A percentile compares a stretch with the other conserved stretches of the same genome.
Evolutionary conservation across 768 basidiomycete species (phyloP).

Genomic region (Clitopilus passeckerianus): DNA sequence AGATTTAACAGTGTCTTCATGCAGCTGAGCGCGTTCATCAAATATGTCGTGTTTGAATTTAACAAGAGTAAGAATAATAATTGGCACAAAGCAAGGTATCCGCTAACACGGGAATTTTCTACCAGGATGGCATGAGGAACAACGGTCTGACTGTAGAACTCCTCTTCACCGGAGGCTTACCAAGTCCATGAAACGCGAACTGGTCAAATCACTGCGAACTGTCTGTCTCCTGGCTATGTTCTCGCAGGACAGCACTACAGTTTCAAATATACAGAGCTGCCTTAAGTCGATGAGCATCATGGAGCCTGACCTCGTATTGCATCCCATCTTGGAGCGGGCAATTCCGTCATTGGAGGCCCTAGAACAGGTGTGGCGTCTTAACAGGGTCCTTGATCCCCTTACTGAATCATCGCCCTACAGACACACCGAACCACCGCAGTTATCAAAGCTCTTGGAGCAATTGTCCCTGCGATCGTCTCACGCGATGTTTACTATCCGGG

Average conservation of each 20-base stretch:
- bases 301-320: constrained; percentile 83
- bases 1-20: background rate
- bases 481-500: constrained; percentile 77
- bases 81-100: background rate
- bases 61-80: constrained; percentile 41
- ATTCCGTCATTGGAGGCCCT: constrained; percentile 84
- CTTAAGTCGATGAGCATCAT: constrained; percentile 79
- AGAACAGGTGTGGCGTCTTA: constrained; percentile 55
- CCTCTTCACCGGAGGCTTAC: constrained; percentile 78
- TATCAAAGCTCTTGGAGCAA: constrained; percentile 78
- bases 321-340: constrained; percentile 77
- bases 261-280: constrained; percentile 71
- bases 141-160: constrained; percentile 74
- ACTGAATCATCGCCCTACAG: constrained; percentile 25
- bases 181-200: constrained; percentile 71
- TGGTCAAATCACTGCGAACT: constrained; percentile 78
- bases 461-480: constrained; percentile 78
- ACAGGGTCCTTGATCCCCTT: background rate
- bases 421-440: constrained; percentile 83
- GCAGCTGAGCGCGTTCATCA: constrained; percentile 80
- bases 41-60: constrained; percentile 80
- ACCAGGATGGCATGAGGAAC: constrained; percentile 75
- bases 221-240: constrained; percentile 89
- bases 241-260: constrained; percentile 72
- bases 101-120: background rate